These are phyloP conservation scores for Adansonia digitata DNA, from an alignment of 345 rosid genomes.

Conservation along the genomic window DNA sequence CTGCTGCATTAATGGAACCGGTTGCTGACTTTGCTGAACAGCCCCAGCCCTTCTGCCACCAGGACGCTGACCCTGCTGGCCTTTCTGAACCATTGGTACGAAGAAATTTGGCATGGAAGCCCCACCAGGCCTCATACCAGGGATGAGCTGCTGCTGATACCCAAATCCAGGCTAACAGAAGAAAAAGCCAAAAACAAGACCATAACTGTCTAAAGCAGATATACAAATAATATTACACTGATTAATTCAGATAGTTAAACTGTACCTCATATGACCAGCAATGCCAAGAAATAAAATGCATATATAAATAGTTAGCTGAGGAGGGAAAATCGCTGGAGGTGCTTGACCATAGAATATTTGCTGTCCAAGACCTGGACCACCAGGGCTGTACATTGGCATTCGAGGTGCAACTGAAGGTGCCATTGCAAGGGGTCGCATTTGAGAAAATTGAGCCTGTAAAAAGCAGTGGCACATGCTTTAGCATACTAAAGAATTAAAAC, in stretches of 20 bases:
- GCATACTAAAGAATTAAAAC: background rate
- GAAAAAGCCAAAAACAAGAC: background rate
- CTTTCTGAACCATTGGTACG: conserved; percentile 56
- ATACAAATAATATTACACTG: background rate
- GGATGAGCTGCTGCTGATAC: conserved; percentile 43
- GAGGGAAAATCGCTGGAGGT: conserved; percentile 68
- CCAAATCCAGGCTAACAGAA: background rate
- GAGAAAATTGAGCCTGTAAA: conserved; percentile 69
- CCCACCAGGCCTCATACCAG: conserved; percentile 81
- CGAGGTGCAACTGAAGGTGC: conserved; percentile 50
- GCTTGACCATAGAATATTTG: conserved; percentile 72
- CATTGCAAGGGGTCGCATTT: conserved; percentile 60
- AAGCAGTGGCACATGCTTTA: background rate
- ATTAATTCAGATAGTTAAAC: background rate
- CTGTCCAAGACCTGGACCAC: conserved; percentile 66
- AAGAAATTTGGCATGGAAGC: conserved; percentile 67
- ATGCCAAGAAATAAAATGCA: background rate
- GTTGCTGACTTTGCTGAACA: conserved; percentile 62
- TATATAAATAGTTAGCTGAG: conserved; percentile 32
- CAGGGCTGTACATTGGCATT: conserved; percentile 71
- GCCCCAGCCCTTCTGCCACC: conserved; percentile 52
- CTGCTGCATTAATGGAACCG: conserved; percentile 59
- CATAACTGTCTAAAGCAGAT: background rate
- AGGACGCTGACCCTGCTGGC: conserved; percentile 65
- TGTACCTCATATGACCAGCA: background rate